Evolutionary conservation across 164 flowering plant species (phyloP).

Genomic region (Magnolia sinica): DNA sequence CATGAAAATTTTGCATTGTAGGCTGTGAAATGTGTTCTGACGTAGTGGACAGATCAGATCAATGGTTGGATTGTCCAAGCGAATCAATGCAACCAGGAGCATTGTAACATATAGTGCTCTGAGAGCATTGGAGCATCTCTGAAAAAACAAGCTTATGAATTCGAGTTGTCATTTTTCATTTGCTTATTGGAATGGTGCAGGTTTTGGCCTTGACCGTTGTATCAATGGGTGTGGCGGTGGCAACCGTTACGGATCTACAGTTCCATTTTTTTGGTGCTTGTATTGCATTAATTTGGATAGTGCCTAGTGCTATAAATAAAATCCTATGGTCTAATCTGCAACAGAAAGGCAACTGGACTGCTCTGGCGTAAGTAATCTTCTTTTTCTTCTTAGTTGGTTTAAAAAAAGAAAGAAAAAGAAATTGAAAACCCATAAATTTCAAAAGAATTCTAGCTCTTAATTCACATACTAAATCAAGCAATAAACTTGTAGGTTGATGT

Average conservation of each 20-base stretch:
- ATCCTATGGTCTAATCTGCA: slow-evolving; percentile 83
- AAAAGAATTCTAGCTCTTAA: not conserved
- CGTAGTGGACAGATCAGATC: too few species aligned
- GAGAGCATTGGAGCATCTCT: too few species aligned
- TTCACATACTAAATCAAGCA: not conserved
- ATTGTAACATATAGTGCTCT: too few species aligned
- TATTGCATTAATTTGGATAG: slow-evolving; percentile 68
- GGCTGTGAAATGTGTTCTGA: too few species aligned
- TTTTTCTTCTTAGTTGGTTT: not conserved
- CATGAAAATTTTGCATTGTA: too few species aligned
- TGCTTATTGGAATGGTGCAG: slow-evolving; percentile 31
- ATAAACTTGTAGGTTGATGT: slow-evolving; percentile 61
- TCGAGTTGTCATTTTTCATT: too few species aligned
- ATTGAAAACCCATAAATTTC: not conserved
- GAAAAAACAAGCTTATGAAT: too few species aligned
- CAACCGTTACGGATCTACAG: slow-evolving; percentile 79
- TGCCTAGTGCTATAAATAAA: slow-evolving; percentile 80
- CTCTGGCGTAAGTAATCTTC: slow-evolving; percentile 56
- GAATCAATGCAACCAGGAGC: too few species aligned
- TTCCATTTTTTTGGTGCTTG: slow-evolving; percentile 73
- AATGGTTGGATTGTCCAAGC: too few species aligned
- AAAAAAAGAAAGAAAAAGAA: too few species aligned
- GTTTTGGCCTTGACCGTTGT: slow-evolving; percentile 58
- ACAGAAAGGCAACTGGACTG: slow-evolving; percentile 79
- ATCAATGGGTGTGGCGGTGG: slow-evolving; percentile 77